A percentile compares a stretch with the other conserved stretches of the same genome.
Conservation (phyloP, 305 asterid species). For the Salvia sclarea region DNA sequence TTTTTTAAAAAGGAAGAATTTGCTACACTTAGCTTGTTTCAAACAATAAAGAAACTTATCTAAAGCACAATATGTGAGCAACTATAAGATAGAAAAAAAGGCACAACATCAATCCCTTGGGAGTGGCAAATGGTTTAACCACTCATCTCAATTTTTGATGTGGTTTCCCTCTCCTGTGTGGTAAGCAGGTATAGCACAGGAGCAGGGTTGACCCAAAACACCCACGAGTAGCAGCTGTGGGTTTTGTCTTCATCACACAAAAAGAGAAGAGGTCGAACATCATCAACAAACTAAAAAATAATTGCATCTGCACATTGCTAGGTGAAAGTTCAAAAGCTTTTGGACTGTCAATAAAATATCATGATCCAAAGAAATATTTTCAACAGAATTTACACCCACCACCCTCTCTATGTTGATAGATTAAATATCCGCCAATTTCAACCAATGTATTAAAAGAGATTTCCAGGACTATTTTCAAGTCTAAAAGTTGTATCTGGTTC, state of each 20-base stretch:
- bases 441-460: slow-evolving; percentile 15
- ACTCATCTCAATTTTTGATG: background rate
- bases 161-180: background rate
- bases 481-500: slow-evolving; percentile 16
- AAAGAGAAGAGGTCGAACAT: background rate
- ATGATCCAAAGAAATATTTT: background rate
- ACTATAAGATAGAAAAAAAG: slow-evolving; percentile 3
- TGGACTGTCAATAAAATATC: background rate
- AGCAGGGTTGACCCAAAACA: background rate
- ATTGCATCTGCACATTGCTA: slow-evolving; percentile 5
- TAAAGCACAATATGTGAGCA: background rate
- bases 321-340: slow-evolving; percentile 17
- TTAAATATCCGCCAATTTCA: slow-evolving; percentile 21
- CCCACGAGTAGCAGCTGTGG: background rate
- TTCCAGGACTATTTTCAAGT: slow-evolving; percentile 2
- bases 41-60: background rate
- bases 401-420: slow-evolving; percentile 15
- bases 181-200: background rate
- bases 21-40: background rate
- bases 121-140: background rate
- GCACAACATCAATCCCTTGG: slow-evolving; percentile 8
- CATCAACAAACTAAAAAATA: slow-evolving; percentile 17
- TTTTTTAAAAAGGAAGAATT: background rate
- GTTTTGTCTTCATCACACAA: background rate
- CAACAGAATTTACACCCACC: background rate